Percentiles rank a stretch among this genome's conserved stretches.
These are phyloP conservation scores for Inga laurina DNA, from an alignment of 306 rosid genomes.

Conservation along the genomic window DNA sequence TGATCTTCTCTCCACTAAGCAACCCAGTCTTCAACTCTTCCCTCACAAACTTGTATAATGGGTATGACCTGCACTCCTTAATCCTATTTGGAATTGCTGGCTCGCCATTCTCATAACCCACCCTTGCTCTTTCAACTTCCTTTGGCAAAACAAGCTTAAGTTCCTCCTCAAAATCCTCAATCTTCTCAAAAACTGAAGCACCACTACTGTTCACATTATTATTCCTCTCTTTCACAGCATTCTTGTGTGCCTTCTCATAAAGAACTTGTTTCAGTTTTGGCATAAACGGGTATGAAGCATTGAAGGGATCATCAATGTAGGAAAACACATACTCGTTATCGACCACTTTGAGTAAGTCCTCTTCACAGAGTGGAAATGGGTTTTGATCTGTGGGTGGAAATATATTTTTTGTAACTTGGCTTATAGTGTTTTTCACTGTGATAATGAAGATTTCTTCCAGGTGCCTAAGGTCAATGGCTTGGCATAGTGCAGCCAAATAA, in stretches of 20 bases:
- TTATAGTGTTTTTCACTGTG: slow-evolving; percentile 33
- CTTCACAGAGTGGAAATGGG: slow-evolving; percentile 31
- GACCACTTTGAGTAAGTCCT: slow-evolving; percentile 42
- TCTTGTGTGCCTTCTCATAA: slow-evolving; percentile 41
- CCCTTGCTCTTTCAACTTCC: slow-evolving; percentile 46
- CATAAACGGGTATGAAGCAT: slow-evolving; percentile 37
- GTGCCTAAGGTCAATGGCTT: slow-evolving; percentile 60
- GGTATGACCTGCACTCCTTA: slow-evolving; percentile 54
- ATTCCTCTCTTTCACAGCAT: slow-evolving; percentile 33
- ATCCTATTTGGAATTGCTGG: slow-evolving; percentile 44
- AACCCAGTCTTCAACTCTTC: slow-evolving; percentile 40
- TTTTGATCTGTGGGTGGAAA: slow-evolving; percentile 14
- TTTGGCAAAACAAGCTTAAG: slow-evolving; percentile 41
- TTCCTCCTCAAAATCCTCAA: slow-evolving; percentile 44
- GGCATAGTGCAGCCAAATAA: slow-evolving; percentile 53
- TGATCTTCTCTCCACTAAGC: slow-evolving; percentile 49
- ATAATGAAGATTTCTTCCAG: slow-evolving; percentile 43
- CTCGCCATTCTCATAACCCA: slow-evolving; percentile 42
- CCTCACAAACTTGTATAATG: slow-evolving; percentile 55
- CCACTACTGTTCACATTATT: neutral
- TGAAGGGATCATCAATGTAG: slow-evolving; percentile 50
- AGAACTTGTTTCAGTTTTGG: slow-evolving; percentile 50
- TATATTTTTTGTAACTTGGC: slow-evolving; percentile 32
- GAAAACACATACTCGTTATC: slow-evolving; percentile 48
- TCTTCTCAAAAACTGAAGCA: slow-evolving; percentile 38